phyloP scores from a whole-genome alignment of 495 filamentous ascomycete genomes.

The Neurospora terricola region DNA sequence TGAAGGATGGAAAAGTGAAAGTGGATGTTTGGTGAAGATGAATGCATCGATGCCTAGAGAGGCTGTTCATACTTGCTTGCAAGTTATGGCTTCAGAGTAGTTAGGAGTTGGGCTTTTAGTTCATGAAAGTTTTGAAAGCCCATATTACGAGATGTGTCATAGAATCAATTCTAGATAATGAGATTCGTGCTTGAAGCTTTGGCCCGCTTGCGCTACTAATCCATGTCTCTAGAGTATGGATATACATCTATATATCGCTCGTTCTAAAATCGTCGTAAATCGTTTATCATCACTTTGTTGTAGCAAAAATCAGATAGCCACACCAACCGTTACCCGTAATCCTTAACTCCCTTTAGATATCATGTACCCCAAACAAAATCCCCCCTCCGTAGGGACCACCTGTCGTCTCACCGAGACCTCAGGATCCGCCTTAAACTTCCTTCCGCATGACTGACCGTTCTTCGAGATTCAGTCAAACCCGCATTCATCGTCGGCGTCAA shows the following conservation, averaged over 20 bases:
- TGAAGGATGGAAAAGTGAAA: background rate
- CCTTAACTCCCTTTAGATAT: background rate
- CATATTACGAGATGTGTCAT: background rate
- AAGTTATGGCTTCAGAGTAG: background rate
- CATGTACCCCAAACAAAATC: background rate
- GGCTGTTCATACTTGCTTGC: background rate
- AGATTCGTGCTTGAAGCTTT: background rate
- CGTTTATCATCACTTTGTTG: background rate
- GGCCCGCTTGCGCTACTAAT: background rate
- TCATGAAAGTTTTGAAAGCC: background rate
- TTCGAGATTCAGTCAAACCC: background rate
- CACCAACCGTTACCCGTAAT: background rate
- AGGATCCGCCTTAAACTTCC: background rate
- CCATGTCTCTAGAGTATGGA: background rate
- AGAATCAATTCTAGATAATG: background rate
- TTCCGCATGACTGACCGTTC: background rate
- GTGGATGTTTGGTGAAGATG: background rate
- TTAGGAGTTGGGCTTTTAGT: background rate
- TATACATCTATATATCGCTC: background rate
- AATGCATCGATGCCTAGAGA: background rate
- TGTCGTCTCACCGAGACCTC: background rate
- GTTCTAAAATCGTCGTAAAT: background rate
- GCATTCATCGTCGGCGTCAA: background rate
- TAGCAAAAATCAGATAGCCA: background rate
- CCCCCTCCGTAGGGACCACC: background rate